Conservation (phyloP, 2,329 filamentous ascomycete genomes). For the Hortaea sp. region DNA sequence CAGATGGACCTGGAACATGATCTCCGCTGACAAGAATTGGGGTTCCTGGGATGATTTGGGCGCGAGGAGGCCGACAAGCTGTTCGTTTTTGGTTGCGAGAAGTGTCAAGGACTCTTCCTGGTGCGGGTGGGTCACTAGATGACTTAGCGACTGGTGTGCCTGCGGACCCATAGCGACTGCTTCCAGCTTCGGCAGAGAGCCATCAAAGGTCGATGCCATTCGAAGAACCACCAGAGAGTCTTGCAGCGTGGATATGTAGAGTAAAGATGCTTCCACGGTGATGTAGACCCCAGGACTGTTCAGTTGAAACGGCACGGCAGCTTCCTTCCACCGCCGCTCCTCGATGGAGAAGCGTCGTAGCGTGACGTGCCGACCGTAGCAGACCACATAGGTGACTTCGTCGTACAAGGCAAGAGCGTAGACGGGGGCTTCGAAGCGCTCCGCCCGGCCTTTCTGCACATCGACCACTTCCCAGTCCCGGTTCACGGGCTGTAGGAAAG, state of each 20-base stretch:
- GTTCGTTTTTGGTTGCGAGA: constrained; percentile 14
- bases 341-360: constrained; percentile 29
- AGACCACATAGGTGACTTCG: constrained; percentile 45
- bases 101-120: constrained; percentile 6
- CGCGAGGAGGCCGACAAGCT: constrained; percentile 17
- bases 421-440: constrained; percentile 38
- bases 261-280: constrained; percentile 32
- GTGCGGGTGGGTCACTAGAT: constrained; percentile 10
- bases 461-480: constrained; percentile 43
- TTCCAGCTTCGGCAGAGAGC: constrained; percentile 23
- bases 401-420: constrained; percentile 47
- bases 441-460: constrained; percentile 26
- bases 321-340: constrained; percentile 17
- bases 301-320: constrained; percentile 22
- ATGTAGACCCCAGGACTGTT: constrained; percentile 37
- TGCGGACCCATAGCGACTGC: constrained; percentile 16
- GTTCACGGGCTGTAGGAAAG: constrained; percentile 21
- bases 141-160: constrained; percentile 13
- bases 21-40: constrained; percentile 14
- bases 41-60: background rate
- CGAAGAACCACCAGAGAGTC: constrained; percentile 43
- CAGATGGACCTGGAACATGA: constrained; percentile 34
- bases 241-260: constrained; percentile 45
- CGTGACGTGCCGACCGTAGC: constrained; percentile 32
- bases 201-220: constrained; percentile 25